These are phyloP conservation scores for Lactifluus subvellereus DNA, from an alignment of 768 basidiomycete species.

Conservation along the genomic window DNA sequence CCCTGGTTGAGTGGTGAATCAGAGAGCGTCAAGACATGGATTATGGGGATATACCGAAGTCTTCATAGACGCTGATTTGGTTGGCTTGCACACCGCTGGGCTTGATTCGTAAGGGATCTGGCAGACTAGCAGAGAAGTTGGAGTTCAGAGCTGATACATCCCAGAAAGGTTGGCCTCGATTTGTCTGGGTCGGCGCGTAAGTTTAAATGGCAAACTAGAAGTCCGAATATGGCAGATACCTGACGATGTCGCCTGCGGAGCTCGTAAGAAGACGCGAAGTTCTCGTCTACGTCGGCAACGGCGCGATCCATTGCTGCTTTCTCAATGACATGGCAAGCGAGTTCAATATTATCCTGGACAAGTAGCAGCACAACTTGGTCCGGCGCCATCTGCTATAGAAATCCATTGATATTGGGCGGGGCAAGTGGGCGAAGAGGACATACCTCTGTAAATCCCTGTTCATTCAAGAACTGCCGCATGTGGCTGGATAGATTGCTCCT, in stretches of 20 bases:
- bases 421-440: conserved; percentile 19
- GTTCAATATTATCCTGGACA: conserved; percentile 87
- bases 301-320: conserved; percentile 98
- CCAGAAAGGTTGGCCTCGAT: conserved; percentile 78
- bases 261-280: conserved; percentile 76
- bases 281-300: conserved; percentile 87
- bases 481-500: conserved; percentile 88
- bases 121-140: conserved; percentile 65
- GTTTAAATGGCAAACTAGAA: neutral
- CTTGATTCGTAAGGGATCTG: conserved; percentile 85
- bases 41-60: conserved; percentile 56
- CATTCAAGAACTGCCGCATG: conserved; percentile 72
- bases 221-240: conserved; percentile 35
- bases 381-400: conserved; percentile 56
- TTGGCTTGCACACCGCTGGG: conserved; percentile 72
- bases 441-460: conserved; percentile 89
- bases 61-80: conserved; percentile 90
- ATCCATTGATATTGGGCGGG: conserved; percentile 12
- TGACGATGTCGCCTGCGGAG: conserved; percentile 82
- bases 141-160: conserved; percentile 70
- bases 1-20: conserved; percentile 30
- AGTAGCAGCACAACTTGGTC: conserved; percentile 76
- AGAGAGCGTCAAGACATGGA: neutral
- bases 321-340: conserved; percentile 91
- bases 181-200: conserved; percentile 39